These are phyloP conservation scores for Camillea tinctor DNA, from an alignment of 2,329 filamentous ascomycete species.

Conservation along the genomic window DNA sequence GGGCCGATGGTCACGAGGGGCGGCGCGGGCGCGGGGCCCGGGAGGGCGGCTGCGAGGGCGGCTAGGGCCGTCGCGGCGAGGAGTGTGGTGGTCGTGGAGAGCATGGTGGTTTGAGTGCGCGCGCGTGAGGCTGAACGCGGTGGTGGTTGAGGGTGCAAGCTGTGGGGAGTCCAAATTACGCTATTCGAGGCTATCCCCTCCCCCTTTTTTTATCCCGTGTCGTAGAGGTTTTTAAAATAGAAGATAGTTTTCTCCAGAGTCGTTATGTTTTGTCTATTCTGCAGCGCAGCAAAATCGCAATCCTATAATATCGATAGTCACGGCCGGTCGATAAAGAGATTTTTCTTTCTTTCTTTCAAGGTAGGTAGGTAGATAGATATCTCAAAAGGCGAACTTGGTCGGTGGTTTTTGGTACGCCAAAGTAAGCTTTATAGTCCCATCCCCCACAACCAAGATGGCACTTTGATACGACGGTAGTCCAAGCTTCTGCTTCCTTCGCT, in stretches of 20 bases:
- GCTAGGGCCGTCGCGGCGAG: background rate
- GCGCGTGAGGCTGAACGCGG: background rate
- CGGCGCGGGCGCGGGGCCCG: background rate
- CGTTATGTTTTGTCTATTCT: no score
- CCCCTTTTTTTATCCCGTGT: no score
- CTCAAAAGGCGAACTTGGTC: background rate
- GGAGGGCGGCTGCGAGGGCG: background rate
- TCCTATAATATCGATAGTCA: no score
- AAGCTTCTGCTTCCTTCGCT: background rate
- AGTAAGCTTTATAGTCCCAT: background rate
- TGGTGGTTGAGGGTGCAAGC: no score
- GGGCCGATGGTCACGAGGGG: background rate
- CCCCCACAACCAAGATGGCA: background rate
- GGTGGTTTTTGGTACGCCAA: background rate
- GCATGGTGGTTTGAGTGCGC: background rate
- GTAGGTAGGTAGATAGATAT: no score
- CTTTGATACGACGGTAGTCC: background rate
- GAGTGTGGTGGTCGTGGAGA: background rate
- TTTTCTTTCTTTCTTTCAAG: no score
- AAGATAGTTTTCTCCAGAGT: no score
- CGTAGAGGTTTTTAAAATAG: no score
- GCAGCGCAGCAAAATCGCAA: no score
- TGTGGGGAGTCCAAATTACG: no score
- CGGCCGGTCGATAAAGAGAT: no score
- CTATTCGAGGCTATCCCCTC: no score